Base-by-base conservation (phyloP, 208 protist genomes). In the Trypanosoma avium region DNA sequence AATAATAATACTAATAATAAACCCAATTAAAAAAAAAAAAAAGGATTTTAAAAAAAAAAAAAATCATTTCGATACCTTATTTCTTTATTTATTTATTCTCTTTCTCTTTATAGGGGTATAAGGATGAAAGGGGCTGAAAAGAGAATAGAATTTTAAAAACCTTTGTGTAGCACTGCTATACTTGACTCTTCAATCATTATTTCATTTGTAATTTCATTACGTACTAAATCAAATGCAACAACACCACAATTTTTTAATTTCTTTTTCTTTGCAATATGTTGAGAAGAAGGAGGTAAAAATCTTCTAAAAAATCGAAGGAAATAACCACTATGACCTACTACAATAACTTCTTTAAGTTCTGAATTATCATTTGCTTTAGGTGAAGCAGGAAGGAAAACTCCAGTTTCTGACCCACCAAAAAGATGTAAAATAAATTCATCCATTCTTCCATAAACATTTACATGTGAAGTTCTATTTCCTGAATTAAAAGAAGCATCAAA, bases 171-270 rank as follows among this genome's bases (percentile, higher is more conserved):
- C 1, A 92, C 82, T 43, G 77, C 59, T 32, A 95, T 77, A 6
- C 81, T 73, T 9, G 68, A 74, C 66, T 93, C 90, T 26, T 93
- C 86, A 52, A 95, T 81, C 10, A 50, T 45, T 12, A 95, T 60
- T 63, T 90, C 81, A 29, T 79, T 73, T 26, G 70, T 88, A 24
- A 76, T 77, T 27, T 80, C 74, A 57, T 93, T 81, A 40, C 73
- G 70, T 17, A 77, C 73, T 9, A 96, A 71, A 45, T 94, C 83
- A 70, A 96, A 93, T 27, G 66, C 66, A 4, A 97, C 87, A 9
- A 88, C 90, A 13, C 76, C 88, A 65, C 89, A 95, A 62, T 97
- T 97, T 48, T 93, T 75, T 67, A 97, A 81, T 63, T 95, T 97
- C 2, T 75, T 84, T 63, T 77, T 76, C 70, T 86, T 93, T 0